phyloP scores from a whole-genome alignment of 768 basidiomycete genomes.

The Russula emetica region DNA sequence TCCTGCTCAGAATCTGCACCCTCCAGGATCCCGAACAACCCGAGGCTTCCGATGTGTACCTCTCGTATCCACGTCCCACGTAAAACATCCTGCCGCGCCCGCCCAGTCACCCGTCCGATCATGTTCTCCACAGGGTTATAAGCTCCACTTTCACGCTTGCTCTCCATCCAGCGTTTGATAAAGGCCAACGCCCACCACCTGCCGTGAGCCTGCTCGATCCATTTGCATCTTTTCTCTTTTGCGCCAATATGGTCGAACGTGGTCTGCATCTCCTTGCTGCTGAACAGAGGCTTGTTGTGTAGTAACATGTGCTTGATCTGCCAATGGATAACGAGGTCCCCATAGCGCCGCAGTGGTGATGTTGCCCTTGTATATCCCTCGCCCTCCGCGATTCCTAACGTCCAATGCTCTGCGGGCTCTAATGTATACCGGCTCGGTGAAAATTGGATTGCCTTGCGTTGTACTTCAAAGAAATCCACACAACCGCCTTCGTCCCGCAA shows the following conservation, averaged over 20 bases:
- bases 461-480: slow-evolving; percentile 39
- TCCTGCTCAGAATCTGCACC: slow-evolving; percentile 20
- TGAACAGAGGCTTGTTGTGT: slow-evolving; percentile 42
- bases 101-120: slow-evolving; percentile 29
- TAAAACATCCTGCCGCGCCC: slow-evolving; percentile 23
- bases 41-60: slow-evolving; percentile 33
- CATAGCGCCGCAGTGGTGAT: slow-evolving; percentile 81
- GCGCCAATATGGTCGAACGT: slow-evolving; percentile 39
- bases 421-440: slow-evolving; percentile 44
- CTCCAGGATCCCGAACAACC: slow-evolving; percentile 29
- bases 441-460: slow-evolving; percentile 36
- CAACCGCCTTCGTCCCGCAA: slow-evolving; percentile 45
- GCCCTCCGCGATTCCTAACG: slow-evolving; percentile 60
- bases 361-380: slow-evolving; percentile 84
- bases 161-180: slow-evolving; percentile 39
- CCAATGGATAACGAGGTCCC: slow-evolving; percentile 85
- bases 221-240: slow-evolving; percentile 37
- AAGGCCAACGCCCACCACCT: slow-evolving; percentile 42
- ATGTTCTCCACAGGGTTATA: slow-evolving; percentile 34
- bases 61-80: slow-evolving; percentile 19
- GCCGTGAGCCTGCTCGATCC: slow-evolving; percentile 34
- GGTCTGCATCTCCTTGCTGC: slow-evolving; percentile 42
- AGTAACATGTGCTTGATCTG: slow-evolving; percentile 81
- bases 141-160: slow-evolving; percentile 24
- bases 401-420: slow-evolving; percentile 59